Evolutionary conservation across 1,284 basidiomycete species (phyloP).

Genomic region (Psilocybe mexicana): DNA sequence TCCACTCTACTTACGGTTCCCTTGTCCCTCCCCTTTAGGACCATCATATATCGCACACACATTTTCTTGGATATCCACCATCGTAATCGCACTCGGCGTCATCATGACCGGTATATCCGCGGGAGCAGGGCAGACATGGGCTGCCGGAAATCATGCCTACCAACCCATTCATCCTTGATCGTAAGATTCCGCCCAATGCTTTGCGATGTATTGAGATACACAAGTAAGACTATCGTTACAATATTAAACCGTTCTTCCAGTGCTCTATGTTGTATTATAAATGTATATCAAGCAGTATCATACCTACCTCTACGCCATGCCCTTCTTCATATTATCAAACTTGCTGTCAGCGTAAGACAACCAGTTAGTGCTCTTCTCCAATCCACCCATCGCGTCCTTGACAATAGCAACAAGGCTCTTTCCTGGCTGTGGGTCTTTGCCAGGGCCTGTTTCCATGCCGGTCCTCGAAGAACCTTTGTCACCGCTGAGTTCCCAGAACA

Average conservation of each 20-base stretch:
- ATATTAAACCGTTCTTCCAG: background rate
- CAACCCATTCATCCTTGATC: conserved; percentile 40
- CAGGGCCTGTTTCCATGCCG: conserved; percentile 69
- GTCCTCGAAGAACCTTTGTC: conserved; percentile 69
- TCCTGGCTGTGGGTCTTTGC: conserved; percentile 63
- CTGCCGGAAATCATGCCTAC: conserved; percentile 73
- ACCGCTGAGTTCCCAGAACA: conserved; percentile 87
- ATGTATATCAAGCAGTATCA: background rate
- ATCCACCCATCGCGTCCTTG: conserved; percentile 73
- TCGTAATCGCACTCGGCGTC: conserved; percentile 54
- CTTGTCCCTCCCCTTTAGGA: conserved; percentile 38
- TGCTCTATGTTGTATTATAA: background rate
- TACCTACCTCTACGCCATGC: conserved; percentile 42
- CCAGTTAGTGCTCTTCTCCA: conserved; percentile 69
- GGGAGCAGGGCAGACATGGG: conserved; percentile 68
- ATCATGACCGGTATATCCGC: conserved; percentile 67
- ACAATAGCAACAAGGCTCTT: conserved; percentile 67
- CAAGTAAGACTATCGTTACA: background rate
- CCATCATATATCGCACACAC: conserved; percentile 57
- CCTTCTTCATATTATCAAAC: conserved; percentile 77
- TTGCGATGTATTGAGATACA: background rate
- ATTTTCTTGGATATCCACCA: conserved; percentile 59
- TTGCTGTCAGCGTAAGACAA: conserved; percentile 68
- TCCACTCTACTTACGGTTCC: background rate
- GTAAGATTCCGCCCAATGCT: background rate